Percentiles rank a stretch among this genome's conserved stretches.
Conservation (phyloP, 371 early-diverging fungal species). For the Circinella minor region DNA sequence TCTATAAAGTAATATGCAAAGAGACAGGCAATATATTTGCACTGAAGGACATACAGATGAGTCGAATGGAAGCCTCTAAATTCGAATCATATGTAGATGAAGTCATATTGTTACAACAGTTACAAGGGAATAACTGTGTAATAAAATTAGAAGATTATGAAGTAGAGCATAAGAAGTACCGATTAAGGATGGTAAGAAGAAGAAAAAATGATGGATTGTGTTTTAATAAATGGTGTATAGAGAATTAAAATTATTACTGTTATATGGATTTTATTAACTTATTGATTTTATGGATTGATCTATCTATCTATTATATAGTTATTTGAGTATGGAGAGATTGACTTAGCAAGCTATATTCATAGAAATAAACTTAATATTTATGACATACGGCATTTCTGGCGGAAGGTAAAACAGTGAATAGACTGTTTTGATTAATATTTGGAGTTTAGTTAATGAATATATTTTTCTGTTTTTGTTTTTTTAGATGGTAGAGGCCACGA, state of each 20-base stretch:
- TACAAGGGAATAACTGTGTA: background rate
- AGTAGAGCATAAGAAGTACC: background rate
- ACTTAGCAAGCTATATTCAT: background rate
- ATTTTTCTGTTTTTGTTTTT: no score
- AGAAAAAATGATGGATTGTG: background rate
- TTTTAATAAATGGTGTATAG: background rate
- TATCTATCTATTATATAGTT: background rate
- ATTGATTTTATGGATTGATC: no score
- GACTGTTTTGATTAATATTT: background rate
- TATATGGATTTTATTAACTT: no score
- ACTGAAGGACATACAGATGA: background rate
- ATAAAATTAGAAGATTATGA: background rate
- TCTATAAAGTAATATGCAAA: background rate
- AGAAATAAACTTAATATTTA: background rate
- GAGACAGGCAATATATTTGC: background rate
- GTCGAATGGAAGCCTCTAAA: background rate
- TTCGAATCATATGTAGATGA: background rate
- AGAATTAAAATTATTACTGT: background rate
- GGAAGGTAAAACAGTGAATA: background rate
- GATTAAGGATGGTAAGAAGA: background rate
- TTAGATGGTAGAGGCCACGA: conserved; percentile 93
- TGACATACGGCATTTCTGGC: background rate
- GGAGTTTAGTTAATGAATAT: background rate
- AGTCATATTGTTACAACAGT: background rate
- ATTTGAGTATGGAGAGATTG: conserved; percentile 1